phyloP scores from a whole-genome alignment of 1,284 basidiomycete species.

The Ustilago crameri region DNA sequence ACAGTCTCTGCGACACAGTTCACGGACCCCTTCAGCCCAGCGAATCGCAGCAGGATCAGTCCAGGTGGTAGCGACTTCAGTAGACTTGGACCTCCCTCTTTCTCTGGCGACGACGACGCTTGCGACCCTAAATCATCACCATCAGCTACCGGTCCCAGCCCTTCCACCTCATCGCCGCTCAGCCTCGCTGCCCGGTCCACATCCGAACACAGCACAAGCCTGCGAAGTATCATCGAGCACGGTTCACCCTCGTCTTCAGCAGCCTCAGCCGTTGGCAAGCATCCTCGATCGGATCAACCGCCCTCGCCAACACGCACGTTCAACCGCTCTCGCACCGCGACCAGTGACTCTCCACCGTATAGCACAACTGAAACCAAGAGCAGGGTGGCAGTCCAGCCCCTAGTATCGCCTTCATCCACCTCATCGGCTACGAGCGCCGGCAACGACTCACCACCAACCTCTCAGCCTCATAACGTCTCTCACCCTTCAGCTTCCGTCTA shows the following conservation, averaged over 20 bases:
- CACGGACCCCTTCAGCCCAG: constrained; percentile 43
- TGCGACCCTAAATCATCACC: constrained; percentile 46
- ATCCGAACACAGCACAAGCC: constrained; percentile 28
- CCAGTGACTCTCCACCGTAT: constrained; percentile 8
- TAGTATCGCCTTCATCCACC: constrained; percentile 3
- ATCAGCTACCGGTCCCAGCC: constrained; percentile 24
- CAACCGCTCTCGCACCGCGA: constrained; percentile 31
- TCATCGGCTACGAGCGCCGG: constrained; percentile 5
- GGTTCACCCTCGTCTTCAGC: constrained; percentile 20
- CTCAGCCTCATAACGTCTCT: constrained; percentile 12
- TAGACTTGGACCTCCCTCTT: constrained; percentile 9
- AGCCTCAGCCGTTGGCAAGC: constrained; percentile 24
- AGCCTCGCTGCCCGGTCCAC: constrained; percentile 24
- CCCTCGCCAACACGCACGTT: constrained; percentile 35
- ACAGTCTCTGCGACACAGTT: constrained; percentile 45
- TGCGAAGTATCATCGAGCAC: constrained; percentile 32
- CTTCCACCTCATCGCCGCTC: constrained; percentile 31
- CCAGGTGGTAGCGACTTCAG: constrained; percentile 15
- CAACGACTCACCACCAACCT: constrained; percentile 16
- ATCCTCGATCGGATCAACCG: constrained; percentile 36
- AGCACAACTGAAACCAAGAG: neutral
- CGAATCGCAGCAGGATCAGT: constrained; percentile 30
- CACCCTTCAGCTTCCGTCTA: constrained; percentile 23
- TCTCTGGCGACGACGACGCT: constrained; percentile 40
- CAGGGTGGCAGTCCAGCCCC: neutral